These are phyloP conservation scores for Trichoderma cornu-damae DNA, from an alignment of 2,329 filamentous ascomycete species.

Conservation along the genomic window DNA sequence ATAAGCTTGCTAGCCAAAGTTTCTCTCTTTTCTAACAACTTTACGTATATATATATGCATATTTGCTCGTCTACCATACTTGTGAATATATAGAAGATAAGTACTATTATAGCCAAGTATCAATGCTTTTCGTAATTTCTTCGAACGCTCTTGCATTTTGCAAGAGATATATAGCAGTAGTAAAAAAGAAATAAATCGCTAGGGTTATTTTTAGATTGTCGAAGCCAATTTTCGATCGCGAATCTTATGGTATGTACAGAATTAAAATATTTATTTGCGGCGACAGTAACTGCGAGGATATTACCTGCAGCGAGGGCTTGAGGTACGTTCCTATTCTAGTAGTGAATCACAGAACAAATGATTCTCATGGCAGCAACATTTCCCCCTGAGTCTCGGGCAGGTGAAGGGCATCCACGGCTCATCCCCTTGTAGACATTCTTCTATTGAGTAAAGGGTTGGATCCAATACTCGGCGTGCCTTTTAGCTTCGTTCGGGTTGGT, in stretches of 20 bases:
- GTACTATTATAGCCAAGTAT: not conserved
- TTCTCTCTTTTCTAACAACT: not conserved
- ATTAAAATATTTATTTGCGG: not conserved
- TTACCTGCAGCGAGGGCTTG: not conserved
- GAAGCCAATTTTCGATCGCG: not conserved
- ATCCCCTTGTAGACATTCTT: not conserved
- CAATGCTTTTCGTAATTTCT: not conserved
- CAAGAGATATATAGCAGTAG: not conserved
- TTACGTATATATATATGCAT: not conserved
- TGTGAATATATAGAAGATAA: not conserved
- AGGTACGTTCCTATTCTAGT: not conserved
- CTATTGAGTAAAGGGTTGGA: not conserved
- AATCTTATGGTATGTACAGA: not conserved
- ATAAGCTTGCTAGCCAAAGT: not conserved
- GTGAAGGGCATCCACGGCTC: not conserved
- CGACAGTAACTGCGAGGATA: not conserved
- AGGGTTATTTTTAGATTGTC: not conserved
- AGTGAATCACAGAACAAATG: conserved; percentile 1
- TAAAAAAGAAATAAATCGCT: not conserved
- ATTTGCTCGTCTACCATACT: not conserved
- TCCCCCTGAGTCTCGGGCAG: not conserved
- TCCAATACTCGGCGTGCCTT: not conserved
- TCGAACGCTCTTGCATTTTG: not conserved
- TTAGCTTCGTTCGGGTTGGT: not conserved
- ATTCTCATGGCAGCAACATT: not conserved